Percentiles rank a stretch among this genome's conserved stretches.
Conservation (phyloP, 2,329 filamentous ascomycete genomes). For the Aspergillus hortae region DNA sequence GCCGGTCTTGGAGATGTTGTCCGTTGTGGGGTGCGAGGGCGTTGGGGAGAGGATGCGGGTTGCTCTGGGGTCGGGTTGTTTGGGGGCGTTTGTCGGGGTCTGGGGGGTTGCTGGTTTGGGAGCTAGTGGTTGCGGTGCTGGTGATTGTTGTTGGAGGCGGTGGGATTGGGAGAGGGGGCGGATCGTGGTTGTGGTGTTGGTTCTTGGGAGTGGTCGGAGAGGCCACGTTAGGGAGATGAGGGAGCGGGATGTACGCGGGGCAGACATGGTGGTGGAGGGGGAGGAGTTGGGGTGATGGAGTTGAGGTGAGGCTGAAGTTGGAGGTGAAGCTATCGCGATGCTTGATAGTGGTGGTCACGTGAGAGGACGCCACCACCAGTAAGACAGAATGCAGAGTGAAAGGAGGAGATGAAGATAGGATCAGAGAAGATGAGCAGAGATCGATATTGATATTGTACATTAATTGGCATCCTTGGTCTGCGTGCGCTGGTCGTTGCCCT, state of each 20-base stretch:
- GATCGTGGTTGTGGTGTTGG: slow-evolving; percentile 4
- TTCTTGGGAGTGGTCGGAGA: slow-evolving; percentile 1
- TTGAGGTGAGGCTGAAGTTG: slow-evolving; percentile 1
- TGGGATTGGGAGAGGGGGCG: background rate
- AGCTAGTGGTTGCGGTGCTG: slow-evolving; percentile 5
- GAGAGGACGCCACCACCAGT: slow-evolving; percentile 6
- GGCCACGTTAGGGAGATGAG: background rate
- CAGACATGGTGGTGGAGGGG: background rate
- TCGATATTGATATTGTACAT: background rate
- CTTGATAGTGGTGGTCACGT: slow-evolving; percentile 18
- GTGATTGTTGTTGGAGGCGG: slow-evolving; percentile 12
- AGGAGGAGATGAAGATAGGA: too few species aligned
- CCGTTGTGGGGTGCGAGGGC: slow-evolving; percentile 28
- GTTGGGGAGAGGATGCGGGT: slow-evolving; percentile 20
- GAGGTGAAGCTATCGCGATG: slow-evolving; percentile 9
- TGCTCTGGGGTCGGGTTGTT: slow-evolving; percentile 14
- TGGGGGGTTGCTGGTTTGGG: slow-evolving; percentile 4
- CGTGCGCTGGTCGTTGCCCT: slow-evolving; percentile 83
- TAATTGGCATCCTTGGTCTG: slow-evolving; percentile 62
- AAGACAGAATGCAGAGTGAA: too few species aligned
- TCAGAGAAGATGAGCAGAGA: too few species aligned
- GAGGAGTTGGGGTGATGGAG: background rate
- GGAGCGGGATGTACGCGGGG: slow-evolving; percentile 3
- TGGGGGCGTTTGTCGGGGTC: slow-evolving; percentile 12
- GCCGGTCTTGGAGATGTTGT: slow-evolving; percentile 38